Percentiles rank a stretch among this genome's conserved stretches.
phyloP scores from a whole-genome alignment of 768 basidiomycete species.

The Suillus subaureus region DNA sequence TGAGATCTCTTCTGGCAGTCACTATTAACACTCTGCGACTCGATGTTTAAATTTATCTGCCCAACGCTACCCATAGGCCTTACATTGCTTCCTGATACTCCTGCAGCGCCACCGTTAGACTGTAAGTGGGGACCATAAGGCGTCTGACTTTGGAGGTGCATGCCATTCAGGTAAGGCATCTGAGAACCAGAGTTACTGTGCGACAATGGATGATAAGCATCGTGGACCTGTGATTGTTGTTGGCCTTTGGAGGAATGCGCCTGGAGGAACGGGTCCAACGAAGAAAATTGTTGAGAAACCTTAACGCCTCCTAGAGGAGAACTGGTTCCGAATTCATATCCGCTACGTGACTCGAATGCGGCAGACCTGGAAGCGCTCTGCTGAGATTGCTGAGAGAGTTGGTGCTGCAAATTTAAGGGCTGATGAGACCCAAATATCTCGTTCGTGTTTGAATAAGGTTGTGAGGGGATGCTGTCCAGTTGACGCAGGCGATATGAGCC shows the following conservation, averaged over 20 bases:
- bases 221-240: slow-evolving; percentile 28
- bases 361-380: slow-evolving; percentile 26
- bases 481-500: slow-evolving; percentile 40
- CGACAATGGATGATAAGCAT: slow-evolving; percentile 34
- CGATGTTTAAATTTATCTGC: slow-evolving; percentile 27
- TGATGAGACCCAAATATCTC: slow-evolving; percentile 29
- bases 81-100: slow-evolving; percentile 15
- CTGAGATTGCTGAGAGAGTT: slow-evolving; percentile 37
- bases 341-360: slow-evolving; percentile 25
- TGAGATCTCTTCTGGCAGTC: slow-evolving; percentile 81
- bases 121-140: slow-evolving; percentile 73
- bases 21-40: slow-evolving; percentile 24
- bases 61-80: slow-evolving; percentile 30
- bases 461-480: slow-evolving; percentile 30
- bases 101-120: slow-evolving; percentile 38
- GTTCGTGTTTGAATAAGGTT: slow-evolving; percentile 25
- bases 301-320: slow-evolving; percentile 26
- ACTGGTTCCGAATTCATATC: slow-evolving; percentile 34
- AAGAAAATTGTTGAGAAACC: slow-evolving; percentile 30
- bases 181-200: slow-evolving; percentile 35
- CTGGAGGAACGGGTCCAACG: slow-evolving; percentile 35
- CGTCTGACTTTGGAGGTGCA: slow-evolving; percentile 69
- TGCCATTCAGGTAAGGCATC: slow-evolving; percentile 39
- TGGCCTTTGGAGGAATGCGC: slow-evolving; percentile 30
- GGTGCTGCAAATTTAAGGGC: slow-evolving; percentile 32